phyloP scores from a whole-genome alignment of 2,329 filamentous ascomycete species.

The Botrytis pseudocinerea region DNA sequence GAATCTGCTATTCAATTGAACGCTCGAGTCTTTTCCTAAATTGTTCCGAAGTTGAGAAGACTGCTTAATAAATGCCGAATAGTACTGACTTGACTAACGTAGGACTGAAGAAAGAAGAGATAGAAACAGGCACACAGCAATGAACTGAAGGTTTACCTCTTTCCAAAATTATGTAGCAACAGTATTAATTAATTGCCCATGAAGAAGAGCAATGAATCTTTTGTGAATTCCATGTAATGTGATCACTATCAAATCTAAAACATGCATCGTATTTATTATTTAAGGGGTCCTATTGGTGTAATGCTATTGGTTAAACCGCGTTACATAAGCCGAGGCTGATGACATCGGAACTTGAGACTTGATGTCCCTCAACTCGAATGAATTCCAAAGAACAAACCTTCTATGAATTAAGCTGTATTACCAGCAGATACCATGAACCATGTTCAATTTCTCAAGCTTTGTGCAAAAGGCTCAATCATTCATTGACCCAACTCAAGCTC shows the following conservation, averaged over 20 bases:
- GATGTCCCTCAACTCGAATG: conserved; percentile 23
- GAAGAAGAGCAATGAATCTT: not conserved
- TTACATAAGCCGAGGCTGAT: conserved; percentile 22
- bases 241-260: conserved; percentile 12
- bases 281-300: conserved; percentile 10
- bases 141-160: not conserved
- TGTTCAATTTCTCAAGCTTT: conserved; percentile 73
- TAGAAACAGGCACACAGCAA: not conserved
- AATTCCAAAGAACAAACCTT: conserved; percentile 8
- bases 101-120: not conserved
- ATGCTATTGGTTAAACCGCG: not conserved
- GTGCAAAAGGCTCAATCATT: conserved; percentile 95
- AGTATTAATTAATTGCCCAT: not conserved
- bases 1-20: not conserved
- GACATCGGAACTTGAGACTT: conserved; percentile 24
- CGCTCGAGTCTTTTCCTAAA: not conserved
- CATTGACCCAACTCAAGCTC: conserved; percentile 83
- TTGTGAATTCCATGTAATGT: not conserved
- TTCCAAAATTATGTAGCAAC: not conserved
- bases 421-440: conserved; percentile 44
- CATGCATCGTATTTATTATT: conserved; percentile 19
- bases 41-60: not conserved
- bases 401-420: conserved; percentile 19
- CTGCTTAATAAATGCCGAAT: not conserved
- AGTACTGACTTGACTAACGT: not conserved